Evolutionary conservation across 306 rosid genomes (phyloP).

Genomic region (Trifolium dubium): DNA sequence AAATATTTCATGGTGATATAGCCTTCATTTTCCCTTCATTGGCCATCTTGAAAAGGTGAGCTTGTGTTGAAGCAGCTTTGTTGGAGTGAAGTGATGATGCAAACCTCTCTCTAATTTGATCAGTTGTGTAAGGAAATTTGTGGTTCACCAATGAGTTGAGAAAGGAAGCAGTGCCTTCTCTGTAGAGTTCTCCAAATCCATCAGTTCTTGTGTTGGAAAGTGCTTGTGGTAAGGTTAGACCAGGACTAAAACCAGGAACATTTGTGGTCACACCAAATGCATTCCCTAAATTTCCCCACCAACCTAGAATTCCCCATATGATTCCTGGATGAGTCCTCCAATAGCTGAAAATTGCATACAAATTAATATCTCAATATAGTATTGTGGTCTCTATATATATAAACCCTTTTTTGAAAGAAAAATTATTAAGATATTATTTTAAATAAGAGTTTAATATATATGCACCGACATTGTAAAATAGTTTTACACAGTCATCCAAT

Average conservation of each 20-base stretch:
- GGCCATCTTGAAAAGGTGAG: conserved; percentile 80
- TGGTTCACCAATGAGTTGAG: conserved; percentile 81
- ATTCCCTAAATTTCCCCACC: conserved; percentile 89
- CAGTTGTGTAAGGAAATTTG: conserved; percentile 73
- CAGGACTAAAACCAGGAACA: conserved; percentile 65
- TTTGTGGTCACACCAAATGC: conserved; percentile 60
- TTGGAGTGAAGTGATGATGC: conserved; percentile 62
- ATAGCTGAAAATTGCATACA: conserved; percentile 55
- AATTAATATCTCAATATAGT: not conserved
- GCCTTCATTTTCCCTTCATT: conserved; percentile 77
- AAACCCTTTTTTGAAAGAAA: no score
- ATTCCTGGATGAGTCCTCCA: conserved; percentile 84
- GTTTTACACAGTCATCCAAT: no score
- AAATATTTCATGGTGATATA: conserved; percentile 41
- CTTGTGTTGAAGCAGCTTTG: conserved; percentile 77
- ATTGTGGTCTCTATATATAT: no score
- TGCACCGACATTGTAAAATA: no score
- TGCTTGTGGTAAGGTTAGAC: conserved; percentile 68
- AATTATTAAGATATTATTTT: no score
- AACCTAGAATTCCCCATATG: conserved; percentile 86
- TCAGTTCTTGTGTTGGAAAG: conserved; percentile 82
- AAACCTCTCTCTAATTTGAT: conserved; percentile 74
- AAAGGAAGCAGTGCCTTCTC: conserved; percentile 85
- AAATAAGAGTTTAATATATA: no score
- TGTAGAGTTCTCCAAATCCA: conserved; percentile 72